Evolutionary conservation across 345 rosid species (phyloP).

Genomic region (Raphanus raphanistrum): DNA sequence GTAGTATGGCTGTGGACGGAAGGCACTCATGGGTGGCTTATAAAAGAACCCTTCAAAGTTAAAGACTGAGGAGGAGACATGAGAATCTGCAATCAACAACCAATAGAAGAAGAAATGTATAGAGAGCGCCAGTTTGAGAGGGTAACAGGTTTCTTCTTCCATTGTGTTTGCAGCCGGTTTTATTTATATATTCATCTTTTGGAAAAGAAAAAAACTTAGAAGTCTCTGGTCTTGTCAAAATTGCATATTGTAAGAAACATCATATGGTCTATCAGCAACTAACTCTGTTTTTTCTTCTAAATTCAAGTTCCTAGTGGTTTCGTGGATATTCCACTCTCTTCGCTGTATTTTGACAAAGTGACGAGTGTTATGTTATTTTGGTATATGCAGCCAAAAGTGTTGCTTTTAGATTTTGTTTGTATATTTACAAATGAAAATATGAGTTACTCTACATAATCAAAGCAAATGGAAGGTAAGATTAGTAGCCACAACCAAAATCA

Average conservation of each 20-base stretch:
- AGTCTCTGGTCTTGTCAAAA: constrained; percentile 36
- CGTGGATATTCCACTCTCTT: background rate
- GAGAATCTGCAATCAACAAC: constrained; percentile 21
- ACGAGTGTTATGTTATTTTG: background rate
- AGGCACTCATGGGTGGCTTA: constrained; percentile 26
- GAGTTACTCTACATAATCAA: background rate
- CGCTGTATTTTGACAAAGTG: background rate
- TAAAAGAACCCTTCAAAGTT: constrained; percentile 2
- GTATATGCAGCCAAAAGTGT: background rate
- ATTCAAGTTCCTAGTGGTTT: constrained; percentile 34
- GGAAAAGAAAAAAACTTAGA: constrained; percentile 4
- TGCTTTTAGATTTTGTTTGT: background rate
- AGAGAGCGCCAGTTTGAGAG: constrained; percentile 28
- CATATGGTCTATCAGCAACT: constrained; percentile 38
- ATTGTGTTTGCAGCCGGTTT: constrained; percentile 27
- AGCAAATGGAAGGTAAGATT: background rate
- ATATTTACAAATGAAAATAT: background rate
- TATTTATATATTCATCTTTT: constrained; percentile 21
- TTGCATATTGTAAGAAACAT: constrained; percentile 39
- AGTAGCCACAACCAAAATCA: background rate
- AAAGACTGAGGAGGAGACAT: constrained; percentile 28
- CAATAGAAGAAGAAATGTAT: constrained; percentile 35
- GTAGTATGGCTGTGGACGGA: constrained; percentile 29
- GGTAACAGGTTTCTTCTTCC: constrained; percentile 34
- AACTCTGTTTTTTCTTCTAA: constrained; percentile 14